phyloP scores from a whole-genome alignment of 2,329 filamentous ascomycete genomes.

The Achaetomium macrosporum region DNA sequence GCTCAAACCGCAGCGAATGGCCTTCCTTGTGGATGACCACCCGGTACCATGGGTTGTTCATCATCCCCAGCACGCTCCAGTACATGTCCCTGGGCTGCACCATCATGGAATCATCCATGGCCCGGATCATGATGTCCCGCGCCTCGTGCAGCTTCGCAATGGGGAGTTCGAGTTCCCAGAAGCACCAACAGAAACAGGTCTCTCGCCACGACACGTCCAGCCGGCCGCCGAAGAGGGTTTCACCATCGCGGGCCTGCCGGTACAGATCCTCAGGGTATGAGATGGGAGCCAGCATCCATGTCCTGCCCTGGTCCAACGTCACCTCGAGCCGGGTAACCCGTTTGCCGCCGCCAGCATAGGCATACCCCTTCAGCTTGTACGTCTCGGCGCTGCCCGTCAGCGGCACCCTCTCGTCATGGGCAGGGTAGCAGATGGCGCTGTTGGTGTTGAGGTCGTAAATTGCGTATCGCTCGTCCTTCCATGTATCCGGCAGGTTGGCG shows the following conservation, averaged over 20 bases:
- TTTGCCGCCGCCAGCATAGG: constrained; percentile 82
- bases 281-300: constrained; percentile 72
- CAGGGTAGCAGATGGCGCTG: constrained; percentile 72
- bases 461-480: constrained; percentile 84
- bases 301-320: constrained; percentile 74
- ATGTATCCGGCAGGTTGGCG: constrained; percentile 66
- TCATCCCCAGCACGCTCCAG: constrained; percentile 93
- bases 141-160: constrained; percentile 56
- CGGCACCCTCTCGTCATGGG: constrained; percentile 64
- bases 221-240: constrained; percentile 66
- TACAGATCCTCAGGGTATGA: constrained; percentile 84
- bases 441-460: constrained; percentile 91
- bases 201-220: constrained; percentile 80
- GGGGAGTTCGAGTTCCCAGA: constrained; percentile 71
- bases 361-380: constrained; percentile 73
- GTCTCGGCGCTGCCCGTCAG: constrained; percentile 40
- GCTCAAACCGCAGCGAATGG: constrained; percentile 67
- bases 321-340: constrained; percentile 77
- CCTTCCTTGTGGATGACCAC: constrained; percentile 68
- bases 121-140: constrained; percentile 71
- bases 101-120: constrained; percentile 87
- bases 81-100: constrained; percentile 90
- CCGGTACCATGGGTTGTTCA: constrained; percentile 95
- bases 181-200: constrained; percentile 84
- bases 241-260: constrained; percentile 52